These are phyloP conservation scores for Fragaria nilgerrensis DNA, from an alignment of 306 rosid species.

Conservation along the genomic window DNA sequence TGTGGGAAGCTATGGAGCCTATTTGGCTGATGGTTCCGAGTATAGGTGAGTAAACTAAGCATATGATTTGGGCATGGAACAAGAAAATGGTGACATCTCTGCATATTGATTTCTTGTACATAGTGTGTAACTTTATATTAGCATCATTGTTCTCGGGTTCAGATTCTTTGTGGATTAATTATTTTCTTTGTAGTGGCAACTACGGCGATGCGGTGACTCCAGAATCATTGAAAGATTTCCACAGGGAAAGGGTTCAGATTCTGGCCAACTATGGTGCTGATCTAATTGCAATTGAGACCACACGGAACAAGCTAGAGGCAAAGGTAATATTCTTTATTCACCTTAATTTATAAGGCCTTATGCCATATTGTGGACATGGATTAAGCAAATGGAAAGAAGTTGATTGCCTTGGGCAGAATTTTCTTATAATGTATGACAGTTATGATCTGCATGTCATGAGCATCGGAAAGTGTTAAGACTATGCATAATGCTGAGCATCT, in stretches of 20 bases:
- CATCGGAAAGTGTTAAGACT: background rate
- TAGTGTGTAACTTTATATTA: too few species aligned
- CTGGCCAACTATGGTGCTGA: conserved; percentile 77
- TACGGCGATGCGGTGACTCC: conserved; percentile 66
- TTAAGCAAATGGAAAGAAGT: background rate
- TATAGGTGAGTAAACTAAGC: conserved; percentile 35
- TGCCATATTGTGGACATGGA: background rate
- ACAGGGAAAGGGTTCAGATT: conserved; percentile 75
- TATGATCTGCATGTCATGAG: background rate
- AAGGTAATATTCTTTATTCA: conserved; percentile 36
- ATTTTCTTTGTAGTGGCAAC: conserved; percentile 54
- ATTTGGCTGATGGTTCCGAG: conserved; percentile 76
- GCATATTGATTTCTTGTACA: background rate
- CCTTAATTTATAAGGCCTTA: too few species aligned
- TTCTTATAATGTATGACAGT: background rate
- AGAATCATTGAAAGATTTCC: conserved; percentile 64
- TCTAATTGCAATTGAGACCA: conserved; percentile 84
- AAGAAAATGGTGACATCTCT: background rate
- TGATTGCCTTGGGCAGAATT: background rate
- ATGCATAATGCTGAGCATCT: too few species aligned
- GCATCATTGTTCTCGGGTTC: background rate
- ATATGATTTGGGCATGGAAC: background rate
- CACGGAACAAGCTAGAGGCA: conserved; percentile 78
- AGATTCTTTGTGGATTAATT: background rate
- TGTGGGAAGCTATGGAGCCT: conserved; percentile 91